A percentile compares a stretch with the other conserved stretches of the same genome.
These are phyloP conservation scores for Colletotrichum tropicicola DNA, from an alignment of 2,329 filamentous ascomycete species.

Conservation along the genomic window DNA sequence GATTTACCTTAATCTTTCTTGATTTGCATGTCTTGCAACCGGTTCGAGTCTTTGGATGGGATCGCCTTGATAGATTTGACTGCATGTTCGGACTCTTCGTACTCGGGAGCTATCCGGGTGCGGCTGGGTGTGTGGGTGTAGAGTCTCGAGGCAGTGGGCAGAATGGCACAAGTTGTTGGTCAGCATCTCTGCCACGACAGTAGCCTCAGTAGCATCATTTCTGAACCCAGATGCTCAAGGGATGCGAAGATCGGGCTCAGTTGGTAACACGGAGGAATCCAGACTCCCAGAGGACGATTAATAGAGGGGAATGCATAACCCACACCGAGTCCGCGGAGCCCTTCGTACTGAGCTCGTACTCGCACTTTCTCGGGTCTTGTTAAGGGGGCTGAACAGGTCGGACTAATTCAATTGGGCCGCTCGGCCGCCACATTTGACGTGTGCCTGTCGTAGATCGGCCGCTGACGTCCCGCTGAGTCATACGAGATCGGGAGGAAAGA, in stretches of 20 bases:
- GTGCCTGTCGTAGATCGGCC: neutral
- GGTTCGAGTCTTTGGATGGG: constrained; percentile 44
- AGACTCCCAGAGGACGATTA: neutral
- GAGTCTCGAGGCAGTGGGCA: neutral
- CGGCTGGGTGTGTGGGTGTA: neutral
- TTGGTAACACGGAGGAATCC: neutral
- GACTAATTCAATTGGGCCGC: constrained; percentile 14
- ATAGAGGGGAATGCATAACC: constrained; percentile 15
- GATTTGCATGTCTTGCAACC: constrained; percentile 49
- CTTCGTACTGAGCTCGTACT: constrained; percentile 18
- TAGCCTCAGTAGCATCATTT: neutral
- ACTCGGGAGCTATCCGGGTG: neutral
- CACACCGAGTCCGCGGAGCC: constrained; percentile 18
- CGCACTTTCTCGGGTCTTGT: constrained; percentile 14
- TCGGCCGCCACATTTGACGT: constrained; percentile 9
- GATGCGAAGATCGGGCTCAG: neutral
- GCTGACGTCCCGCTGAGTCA: constrained; percentile 20
- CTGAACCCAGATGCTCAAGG: neutral
- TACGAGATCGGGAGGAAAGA: neutral
- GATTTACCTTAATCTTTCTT: constrained; percentile 49
- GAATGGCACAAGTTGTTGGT: neutral
- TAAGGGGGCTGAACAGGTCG: constrained; percentile 3
- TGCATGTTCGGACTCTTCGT: constrained; percentile 28
- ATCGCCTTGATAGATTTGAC: constrained; percentile 25
- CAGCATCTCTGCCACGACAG: constrained; percentile 13